Percentiles rank a stretch among this genome's conserved stretches.
These are phyloP conservation scores for Tylopilus sp. DNA, from an alignment of 1,284 basidiomycete species.

Conservation along the genomic window DNA sequence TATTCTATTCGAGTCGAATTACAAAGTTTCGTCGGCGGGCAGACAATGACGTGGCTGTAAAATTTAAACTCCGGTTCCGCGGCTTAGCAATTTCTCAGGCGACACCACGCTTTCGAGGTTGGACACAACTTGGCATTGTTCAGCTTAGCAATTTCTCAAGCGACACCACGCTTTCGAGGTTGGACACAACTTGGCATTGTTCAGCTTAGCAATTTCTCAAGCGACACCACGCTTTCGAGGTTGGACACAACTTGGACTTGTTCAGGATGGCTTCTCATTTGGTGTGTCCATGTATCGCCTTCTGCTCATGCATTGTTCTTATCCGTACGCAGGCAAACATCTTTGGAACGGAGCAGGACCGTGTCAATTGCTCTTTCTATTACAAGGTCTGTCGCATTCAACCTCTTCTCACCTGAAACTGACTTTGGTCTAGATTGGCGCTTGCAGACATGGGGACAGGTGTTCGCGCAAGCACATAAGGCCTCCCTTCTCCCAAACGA, in stretches of 20 bases:
- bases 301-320: neutral
- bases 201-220: slow-evolving; percentile 17
- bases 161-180: too few relatives aligned
- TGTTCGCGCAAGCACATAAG: slow-evolving; percentile 98
- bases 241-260: neutral
- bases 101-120: too few relatives aligned
- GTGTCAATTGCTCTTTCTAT: slow-evolving; percentile 94
- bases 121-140: too few relatives aligned
- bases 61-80: slow-evolving; percentile 24
- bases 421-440: slow-evolving; percentile 69
- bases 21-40: too few relatives aligned
- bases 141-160: too few relatives aligned
- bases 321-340: slow-evolving; percentile 66
- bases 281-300: slow-evolving; percentile 33
- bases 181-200: too few relatives aligned
- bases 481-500: slow-evolving; percentile 96
- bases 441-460: slow-evolving; percentile 93
- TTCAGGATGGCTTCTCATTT: slow-evolving; percentile 62
- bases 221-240: neutral
- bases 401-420: slow-evolving; percentile 11
- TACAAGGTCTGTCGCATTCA: slow-evolving; percentile 66
- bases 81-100: too few relatives aligned
- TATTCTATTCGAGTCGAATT: too few relatives aligned
- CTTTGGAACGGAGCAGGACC: slow-evolving; percentile 88
- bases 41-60: neutral